Base-by-base conservation (phyloP, 345 rosid species). In the Citrus sinensis region DNA sequence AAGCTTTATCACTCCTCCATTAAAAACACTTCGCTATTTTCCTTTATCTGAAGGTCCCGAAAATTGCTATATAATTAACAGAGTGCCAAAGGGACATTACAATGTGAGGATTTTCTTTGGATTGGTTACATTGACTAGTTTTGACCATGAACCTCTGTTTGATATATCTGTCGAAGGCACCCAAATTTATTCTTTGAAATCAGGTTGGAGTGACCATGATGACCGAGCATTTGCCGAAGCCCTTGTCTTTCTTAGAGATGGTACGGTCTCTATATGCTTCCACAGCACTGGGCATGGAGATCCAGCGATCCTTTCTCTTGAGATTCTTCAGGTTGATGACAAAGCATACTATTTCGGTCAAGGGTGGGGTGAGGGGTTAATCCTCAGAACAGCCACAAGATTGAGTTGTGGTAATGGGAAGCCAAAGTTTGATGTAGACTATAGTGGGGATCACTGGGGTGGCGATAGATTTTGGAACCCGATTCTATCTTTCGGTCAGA, bases 201-300 rank as follows among this genome's bases (percentile, higher is more conserved):
- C 99, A 1, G 99, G 99, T 75, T 97, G 99, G 99, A 92, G 90
- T 70, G 40, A 37, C 71, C 85, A 93, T 2, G 94, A 94, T 83
- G 93, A 93, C 71, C 98, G 92, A 86, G 85, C 84, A 34, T 97
- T 97, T 61, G 87, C 89, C 32, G 99, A 97, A 83, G 98, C 97
- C 63, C 83, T 80, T 64, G 86, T 94, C 67, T 92, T 92, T 78
- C 94, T 97, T 68, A 72, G 55, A 2, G 91, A 86, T 82, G 95
- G 93, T 8, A 90, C 95, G 0, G 87, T 85, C 34, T 88, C 98
- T 0, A 85, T 97, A 22, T 97, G 99, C 85, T 92, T 97, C 80
- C 99, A 97, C 29, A 92, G 98, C 76, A 97, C 99, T 2, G 99
- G 99, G 65, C 99, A 91, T 83, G 99, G 99, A 20, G 99, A 94